Conservation (phyloP, 192 early-diverging fungal genomes). For the Coemansia sp. region DNA sequence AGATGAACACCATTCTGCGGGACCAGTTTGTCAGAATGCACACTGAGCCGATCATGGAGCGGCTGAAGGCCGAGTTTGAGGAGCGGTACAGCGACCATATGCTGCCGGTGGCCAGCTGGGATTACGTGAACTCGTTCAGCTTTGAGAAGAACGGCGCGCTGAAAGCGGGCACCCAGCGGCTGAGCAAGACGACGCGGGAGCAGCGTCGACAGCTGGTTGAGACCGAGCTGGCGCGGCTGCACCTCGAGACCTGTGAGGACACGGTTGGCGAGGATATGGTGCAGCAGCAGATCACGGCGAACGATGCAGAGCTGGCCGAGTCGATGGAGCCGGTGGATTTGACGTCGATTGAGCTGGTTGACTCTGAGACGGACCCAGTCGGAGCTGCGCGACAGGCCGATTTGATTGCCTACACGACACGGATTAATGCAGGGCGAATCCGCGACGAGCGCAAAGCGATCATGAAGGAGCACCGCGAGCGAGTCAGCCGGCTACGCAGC, state of each 20-base stretch:
- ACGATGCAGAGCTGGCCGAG: not conserved
- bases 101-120: slow-evolving; percentile 55
- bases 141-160: slow-evolving; percentile 6
- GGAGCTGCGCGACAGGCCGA: slow-evolving; percentile 37
- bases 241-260: slow-evolving; percentile 14
- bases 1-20: slow-evolving; percentile 78
- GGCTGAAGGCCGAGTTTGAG: slow-evolving; percentile 76
- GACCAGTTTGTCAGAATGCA: slow-evolving; percentile 90
- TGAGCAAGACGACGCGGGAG: not conserved
- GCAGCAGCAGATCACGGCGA: not conserved
- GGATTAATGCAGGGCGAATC: slow-evolving; percentile 6
- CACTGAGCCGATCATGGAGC: slow-evolving; percentile 75
- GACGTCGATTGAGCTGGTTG: slow-evolving; percentile 19
- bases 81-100: slow-evolving; percentile 71
- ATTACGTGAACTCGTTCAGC: slow-evolving; percentile 43
- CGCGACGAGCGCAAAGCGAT: not conserved
- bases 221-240: slow-evolving; percentile 16
- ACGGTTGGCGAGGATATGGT: not conserved
- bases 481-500: not conserved
- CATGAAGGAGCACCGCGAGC: not conserved
- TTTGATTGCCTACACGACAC: slow-evolving; percentile 29
- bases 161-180: not conserved
- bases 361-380: slow-evolving; percentile 21
- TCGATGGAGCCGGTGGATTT: slow-evolving; percentile 16
- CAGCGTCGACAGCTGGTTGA: slow-evolving; percentile 19